phyloP scores from a whole-genome alignment of 2,329 filamentous ascomycete species.

The Aspergillus sclerotialis region DNA sequence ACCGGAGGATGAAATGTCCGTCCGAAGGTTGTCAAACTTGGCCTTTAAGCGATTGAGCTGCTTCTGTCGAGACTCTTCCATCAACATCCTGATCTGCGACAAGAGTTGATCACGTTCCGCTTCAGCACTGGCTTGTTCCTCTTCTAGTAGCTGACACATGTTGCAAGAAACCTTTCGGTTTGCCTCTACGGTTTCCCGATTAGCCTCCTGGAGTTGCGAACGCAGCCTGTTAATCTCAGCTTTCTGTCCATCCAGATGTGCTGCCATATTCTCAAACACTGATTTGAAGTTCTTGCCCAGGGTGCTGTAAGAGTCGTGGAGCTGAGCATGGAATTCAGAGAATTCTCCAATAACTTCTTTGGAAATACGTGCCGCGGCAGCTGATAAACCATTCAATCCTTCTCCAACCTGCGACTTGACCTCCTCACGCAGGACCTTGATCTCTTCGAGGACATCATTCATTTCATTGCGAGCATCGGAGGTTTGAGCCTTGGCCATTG shows the following conservation, averaged over 20 bases:
- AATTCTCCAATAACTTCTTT: slow-evolving; percentile 84
- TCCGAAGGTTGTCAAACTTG: slow-evolving; percentile 56
- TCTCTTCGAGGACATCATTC: slow-evolving; percentile 86
- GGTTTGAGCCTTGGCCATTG: slow-evolving; percentile 51
- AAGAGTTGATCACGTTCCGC: slow-evolving; percentile 69
- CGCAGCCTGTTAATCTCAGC: slow-evolving; percentile 67
- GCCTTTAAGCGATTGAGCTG: slow-evolving; percentile 66
- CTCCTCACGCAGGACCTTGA: slow-evolving; percentile 78
- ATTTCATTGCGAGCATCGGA: slow-evolving; percentile 66
- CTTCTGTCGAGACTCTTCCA: slow-evolving; percentile 64
- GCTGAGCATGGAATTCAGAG: slow-evolving; percentile 69
- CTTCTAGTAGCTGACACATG: slow-evolving; percentile 63
- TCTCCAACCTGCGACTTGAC: slow-evolving; percentile 82
- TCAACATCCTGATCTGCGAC: slow-evolving; percentile 66
- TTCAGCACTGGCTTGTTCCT: slow-evolving; percentile 67
- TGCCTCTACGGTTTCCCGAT: slow-evolving; percentile 59
- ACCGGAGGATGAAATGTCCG: slow-evolving; percentile 59
- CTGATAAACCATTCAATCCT: slow-evolving; percentile 74
- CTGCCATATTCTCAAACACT: slow-evolving; percentile 74
- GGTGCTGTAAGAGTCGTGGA: slow-evolving; percentile 76
- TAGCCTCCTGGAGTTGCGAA: slow-evolving; percentile 64
- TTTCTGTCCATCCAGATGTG: slow-evolving; percentile 68
- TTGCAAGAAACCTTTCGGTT: slow-evolving; percentile 60
- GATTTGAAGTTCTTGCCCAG: slow-evolving; percentile 80
- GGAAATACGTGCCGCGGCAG: slow-evolving; percentile 79